These are phyloP conservation scores for Musa balbisiana DNA, from an alignment of 202 grass and related monocot species.

Conservation along the genomic window DNA sequence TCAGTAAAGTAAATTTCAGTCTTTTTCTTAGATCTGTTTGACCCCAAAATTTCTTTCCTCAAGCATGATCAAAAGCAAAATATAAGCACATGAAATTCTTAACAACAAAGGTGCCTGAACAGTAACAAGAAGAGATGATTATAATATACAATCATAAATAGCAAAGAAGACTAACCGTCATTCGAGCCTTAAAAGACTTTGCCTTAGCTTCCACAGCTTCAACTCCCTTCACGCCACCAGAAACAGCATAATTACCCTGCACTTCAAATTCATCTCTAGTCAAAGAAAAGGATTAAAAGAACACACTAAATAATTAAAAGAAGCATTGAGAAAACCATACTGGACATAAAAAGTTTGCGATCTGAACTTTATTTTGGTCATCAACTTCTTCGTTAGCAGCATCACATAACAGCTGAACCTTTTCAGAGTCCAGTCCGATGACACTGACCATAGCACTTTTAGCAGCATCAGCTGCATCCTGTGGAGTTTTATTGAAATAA, in stretches of 20 bases:
- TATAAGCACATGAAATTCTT: background rate
- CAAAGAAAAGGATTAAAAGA: conserved; percentile 25
- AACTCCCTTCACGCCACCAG: conserved; percentile 91
- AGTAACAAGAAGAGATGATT: background rate
- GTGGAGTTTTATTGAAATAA: conserved; percentile 14
- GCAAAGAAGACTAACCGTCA: conserved; percentile 63
- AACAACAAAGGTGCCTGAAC: background rate
- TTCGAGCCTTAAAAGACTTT: conserved; percentile 95
- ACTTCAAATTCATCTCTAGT: conserved; percentile 20
- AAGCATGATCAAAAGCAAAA: background rate
- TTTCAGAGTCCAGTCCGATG: conserved; percentile 92
- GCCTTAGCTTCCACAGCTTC: conserved; percentile 94
- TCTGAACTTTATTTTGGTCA: conserved; percentile 76
- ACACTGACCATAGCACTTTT: conserved; percentile 91
- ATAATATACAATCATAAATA: background rate
- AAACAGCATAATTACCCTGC: conserved; percentile 97
- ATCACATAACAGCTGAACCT: conserved; percentile 85
- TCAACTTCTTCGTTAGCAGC: conserved; percentile 81
- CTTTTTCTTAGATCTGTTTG: too few species aligned
- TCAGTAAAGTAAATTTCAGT: too few species aligned
- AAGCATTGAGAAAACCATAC: conserved; percentile 36
- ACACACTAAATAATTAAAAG: conserved; percentile 10
- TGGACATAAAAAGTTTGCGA: conserved; percentile 86
- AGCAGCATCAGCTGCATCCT: conserved; percentile 89
- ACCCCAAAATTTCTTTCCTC: background rate